A percentile compares a stretch with the other conserved stretches of the same genome.
These are phyloP conservation scores for Chrysoporthe cubensis DNA, from an alignment of 2,329 filamentous ascomycete species.

Conservation along the genomic window DNA sequence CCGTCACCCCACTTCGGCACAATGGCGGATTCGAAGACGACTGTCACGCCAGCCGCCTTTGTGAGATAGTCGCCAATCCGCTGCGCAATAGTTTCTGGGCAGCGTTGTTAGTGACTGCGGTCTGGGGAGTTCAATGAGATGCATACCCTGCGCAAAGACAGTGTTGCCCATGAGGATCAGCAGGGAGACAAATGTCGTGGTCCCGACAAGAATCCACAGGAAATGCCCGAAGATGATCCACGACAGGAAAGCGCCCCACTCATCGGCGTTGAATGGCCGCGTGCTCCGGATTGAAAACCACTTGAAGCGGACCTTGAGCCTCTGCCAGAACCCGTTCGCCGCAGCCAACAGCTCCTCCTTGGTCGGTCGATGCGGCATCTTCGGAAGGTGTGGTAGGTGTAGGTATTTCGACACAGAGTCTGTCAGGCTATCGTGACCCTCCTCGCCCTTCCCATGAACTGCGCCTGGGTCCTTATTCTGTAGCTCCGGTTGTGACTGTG, in stretches of 20 bases:
- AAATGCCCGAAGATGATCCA: constrained; percentile 95
- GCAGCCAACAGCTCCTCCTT: constrained; percentile 93
- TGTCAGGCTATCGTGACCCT: constrained; percentile 40
- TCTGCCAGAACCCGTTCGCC: constrained; percentile 89
- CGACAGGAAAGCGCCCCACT: constrained; percentile 93
- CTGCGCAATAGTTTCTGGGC: constrained; percentile 81
- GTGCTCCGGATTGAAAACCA: constrained; percentile 96
- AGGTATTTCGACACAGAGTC: constrained; percentile 63
- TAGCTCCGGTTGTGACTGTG: constrained; percentile 31
- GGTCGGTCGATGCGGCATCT: constrained; percentile 83
- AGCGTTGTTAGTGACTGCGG: constrained; percentile 16
- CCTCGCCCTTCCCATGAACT: constrained; percentile 1
- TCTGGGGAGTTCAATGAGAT: not conserved
- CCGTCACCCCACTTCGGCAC: constrained; percentile 95
- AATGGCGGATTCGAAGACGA: constrained; percentile 97
- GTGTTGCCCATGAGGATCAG: constrained; percentile 92
- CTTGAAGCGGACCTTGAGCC: constrained; percentile 90
- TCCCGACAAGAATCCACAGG: constrained; percentile 94
- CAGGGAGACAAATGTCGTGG: constrained; percentile 94
- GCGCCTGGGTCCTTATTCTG: constrained; percentile 43
- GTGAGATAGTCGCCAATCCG: constrained; percentile 97
- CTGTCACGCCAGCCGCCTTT: constrained; percentile 86
- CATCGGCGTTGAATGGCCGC: constrained; percentile 92
- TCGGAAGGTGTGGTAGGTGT: constrained; percentile 60
- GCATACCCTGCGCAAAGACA: constrained; percentile 85